Base-by-base conservation (phyloP, 2,329 filamentous ascomycete genomes). In the Colletotrichum lentis region DNA sequence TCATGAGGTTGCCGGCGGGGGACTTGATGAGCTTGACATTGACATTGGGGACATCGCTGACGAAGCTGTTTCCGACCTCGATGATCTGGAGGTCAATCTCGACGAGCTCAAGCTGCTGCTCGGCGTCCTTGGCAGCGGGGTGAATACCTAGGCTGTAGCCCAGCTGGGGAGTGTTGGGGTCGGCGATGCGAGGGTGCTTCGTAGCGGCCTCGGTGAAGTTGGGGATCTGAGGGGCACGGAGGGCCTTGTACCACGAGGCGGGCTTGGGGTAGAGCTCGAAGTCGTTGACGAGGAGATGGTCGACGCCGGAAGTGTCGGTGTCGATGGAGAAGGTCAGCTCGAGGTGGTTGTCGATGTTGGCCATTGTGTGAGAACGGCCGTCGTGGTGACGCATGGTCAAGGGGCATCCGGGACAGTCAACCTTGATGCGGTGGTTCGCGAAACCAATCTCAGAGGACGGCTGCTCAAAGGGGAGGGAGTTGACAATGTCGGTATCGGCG, bases 1-100 rank as follows among this genome's bases (percentile, higher is more conserved):
- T 86, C 75, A 86, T 77, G 44, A 91, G 79, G 56, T 85, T 83
- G 62, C 83, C 84, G 18, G 78, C 78, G 4, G 83, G 81, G 1
- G 85, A 86, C 80, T 89, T 86, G 75, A 93, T 81, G 20, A 92
- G 80, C 72, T 85, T 86, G 53, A 92, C 80, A 53, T 85, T 83
- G 65, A 93, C 81, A 35, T 79, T 79, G 44, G 86, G 84, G 27
- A 89, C 80, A 27, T 79, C 82, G 52, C 85, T 78, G 62, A 90
- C 77, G 67, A 88, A 87, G 50, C 81, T 79, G 61, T 82, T 77
- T 65, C 86, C 86, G 31, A 91, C 84, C 74, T 88, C 84, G 67
- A 88, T 82, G 69, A 91, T 83, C 71, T 87, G 82, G 44, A 91
- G 77, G 70, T 86, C 81, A 65, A 91, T 73, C 44, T 80, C 76